These are phyloP conservation scores for Camellia lanceoleosa DNA, from an alignment of 148 eudicot genomes.

Conservation along the genomic window DNA sequence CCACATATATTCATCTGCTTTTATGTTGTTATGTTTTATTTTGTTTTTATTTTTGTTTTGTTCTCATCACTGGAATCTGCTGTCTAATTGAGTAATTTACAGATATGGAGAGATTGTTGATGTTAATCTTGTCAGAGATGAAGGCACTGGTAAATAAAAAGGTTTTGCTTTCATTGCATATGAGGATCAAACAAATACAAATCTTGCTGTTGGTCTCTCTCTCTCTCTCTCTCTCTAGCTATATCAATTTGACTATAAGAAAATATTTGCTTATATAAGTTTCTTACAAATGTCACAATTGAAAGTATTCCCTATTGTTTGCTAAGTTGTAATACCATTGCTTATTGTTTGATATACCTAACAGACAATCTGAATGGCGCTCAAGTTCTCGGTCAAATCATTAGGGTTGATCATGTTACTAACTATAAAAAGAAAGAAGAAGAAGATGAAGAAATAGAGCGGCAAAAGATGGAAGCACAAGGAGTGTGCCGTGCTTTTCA, in stretches of 20 bases:
- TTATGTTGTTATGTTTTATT: background rate
- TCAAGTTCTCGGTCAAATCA: constrained; percentile 65
- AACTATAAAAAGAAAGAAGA: constrained; percentile 91
- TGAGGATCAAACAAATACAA: constrained; percentile 95
- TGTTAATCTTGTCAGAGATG: constrained; percentile 85
- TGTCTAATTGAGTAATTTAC: constrained; percentile 11
- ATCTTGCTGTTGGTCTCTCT: constrained; percentile 87
- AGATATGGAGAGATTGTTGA: constrained; percentile 95
- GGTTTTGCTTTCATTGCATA: constrained; percentile 92
- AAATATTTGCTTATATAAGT: background rate
- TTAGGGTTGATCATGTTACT: constrained; percentile 85
- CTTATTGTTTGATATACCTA: constrained; percentile 5
- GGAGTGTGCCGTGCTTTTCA: constrained; percentile 97
- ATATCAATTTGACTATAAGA: background rate
- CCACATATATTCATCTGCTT: background rate
- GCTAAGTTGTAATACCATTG: too few relatives aligned
- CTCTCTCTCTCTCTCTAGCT: constrained; percentile 21
- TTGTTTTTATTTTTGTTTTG: background rate
- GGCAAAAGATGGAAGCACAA: constrained; percentile 79
- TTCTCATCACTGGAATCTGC: background rate
- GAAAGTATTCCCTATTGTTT: too few relatives aligned
- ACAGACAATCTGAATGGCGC: constrained; percentile 91
- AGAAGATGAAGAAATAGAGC: constrained; percentile 86
- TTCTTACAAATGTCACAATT: background rate
- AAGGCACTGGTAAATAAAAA: constrained; percentile 86